A percentile compares a stretch with the other conserved stretches of the same genome.
These are phyloP conservation scores for Rubia yunnanensis DNA, from an alignment of 257 asterid genomes.

Conservation along the genomic window DNA sequence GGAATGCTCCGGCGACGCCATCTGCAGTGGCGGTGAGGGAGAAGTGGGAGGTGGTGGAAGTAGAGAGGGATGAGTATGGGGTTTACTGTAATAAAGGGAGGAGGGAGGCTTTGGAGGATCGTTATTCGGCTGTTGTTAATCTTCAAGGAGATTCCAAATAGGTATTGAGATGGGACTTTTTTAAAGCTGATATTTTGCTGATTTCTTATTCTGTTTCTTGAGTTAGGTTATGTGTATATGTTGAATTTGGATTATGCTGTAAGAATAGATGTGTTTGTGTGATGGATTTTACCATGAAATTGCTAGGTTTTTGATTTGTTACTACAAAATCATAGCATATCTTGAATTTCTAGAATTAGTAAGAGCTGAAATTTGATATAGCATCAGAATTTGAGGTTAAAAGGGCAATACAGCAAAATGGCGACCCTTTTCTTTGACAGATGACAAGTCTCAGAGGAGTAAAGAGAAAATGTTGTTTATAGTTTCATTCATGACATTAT, in stretches of 20 bases:
- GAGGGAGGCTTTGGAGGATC: constrained; percentile 78
- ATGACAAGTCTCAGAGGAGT: too few relatives aligned
- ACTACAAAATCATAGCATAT: neutral
- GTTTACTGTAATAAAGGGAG: constrained; percentile 79
- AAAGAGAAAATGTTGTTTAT: too few relatives aligned
- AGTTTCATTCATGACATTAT: too few relatives aligned
- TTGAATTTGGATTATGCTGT: too few relatives aligned
- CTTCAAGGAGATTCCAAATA: constrained; percentile 46
- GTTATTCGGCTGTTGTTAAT: constrained; percentile 53
- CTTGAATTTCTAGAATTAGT: too few relatives aligned
- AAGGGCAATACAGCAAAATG: too few relatives aligned
- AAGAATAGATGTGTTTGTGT: too few relatives aligned
- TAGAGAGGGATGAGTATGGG: constrained; percentile 61
- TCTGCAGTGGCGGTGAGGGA: constrained; percentile 14
- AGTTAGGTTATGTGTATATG: neutral
- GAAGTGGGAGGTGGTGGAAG: constrained; percentile 38
- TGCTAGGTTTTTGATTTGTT: too few relatives aligned
- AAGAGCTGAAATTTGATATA: too few relatives aligned
- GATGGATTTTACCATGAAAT: neutral
- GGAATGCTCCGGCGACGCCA: constrained; percentile 19
- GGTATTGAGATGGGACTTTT: constrained; percentile 24
- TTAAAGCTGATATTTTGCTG: neutral
- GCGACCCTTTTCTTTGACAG: too few relatives aligned
- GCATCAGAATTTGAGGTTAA: neutral
- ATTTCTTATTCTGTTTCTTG: neutral